Evolutionary conservation across 192 early-diverging fungal species (phyloP).

Genomic region (Podila horticola): DNA sequence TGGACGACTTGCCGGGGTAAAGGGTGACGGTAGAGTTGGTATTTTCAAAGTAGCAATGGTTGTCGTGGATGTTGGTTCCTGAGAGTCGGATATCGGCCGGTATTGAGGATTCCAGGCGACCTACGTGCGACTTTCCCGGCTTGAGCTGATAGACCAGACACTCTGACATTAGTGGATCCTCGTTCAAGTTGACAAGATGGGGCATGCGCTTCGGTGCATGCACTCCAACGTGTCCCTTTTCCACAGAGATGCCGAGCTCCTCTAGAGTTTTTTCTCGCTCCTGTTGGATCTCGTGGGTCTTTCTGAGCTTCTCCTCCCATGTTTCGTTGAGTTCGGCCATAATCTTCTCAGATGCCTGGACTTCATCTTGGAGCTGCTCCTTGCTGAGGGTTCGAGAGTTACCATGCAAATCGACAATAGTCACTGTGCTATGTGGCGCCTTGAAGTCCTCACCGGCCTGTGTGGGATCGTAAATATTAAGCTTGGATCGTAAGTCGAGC

Average conservation of each 20-base stretch:
- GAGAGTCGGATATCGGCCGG: conserved; percentile 68
- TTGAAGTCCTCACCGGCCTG: conserved; percentile 40
- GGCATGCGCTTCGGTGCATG: conserved; percentile 82
- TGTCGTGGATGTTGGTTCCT: conserved; percentile 66
- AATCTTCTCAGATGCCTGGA: conserved; percentile 87
- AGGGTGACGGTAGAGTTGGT: conserved; percentile 66
- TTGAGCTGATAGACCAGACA: conserved; percentile 91
- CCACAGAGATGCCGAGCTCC: conserved; percentile 82
- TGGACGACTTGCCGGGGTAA: conserved; percentile 61
- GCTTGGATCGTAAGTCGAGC: conserved; percentile 64
- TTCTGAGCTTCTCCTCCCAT: conserved; percentile 84
- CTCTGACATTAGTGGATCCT: conserved; percentile 90
- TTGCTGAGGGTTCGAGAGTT: conserved; percentile 57
- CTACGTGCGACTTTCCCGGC: conserved; percentile 77
- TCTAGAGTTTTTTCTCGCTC: conserved; percentile 79
- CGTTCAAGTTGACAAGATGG: conserved; percentile 90
- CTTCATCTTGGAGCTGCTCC: conserved; percentile 77
- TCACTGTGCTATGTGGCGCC: conserved; percentile 45
- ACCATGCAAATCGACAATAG: conserved; percentile 56
- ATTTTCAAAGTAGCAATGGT: conserved; percentile 84
- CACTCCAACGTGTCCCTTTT: conserved; percentile 76
- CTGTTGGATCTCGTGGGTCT: conserved; percentile 76
- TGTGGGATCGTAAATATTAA: conserved; percentile 58
- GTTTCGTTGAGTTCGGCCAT: conserved; percentile 84
- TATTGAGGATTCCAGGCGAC: conserved; percentile 52